Base-by-base conservation (phyloP, 352 stramenopile genomes). In the Phytophthora kernoviae region DNA sequence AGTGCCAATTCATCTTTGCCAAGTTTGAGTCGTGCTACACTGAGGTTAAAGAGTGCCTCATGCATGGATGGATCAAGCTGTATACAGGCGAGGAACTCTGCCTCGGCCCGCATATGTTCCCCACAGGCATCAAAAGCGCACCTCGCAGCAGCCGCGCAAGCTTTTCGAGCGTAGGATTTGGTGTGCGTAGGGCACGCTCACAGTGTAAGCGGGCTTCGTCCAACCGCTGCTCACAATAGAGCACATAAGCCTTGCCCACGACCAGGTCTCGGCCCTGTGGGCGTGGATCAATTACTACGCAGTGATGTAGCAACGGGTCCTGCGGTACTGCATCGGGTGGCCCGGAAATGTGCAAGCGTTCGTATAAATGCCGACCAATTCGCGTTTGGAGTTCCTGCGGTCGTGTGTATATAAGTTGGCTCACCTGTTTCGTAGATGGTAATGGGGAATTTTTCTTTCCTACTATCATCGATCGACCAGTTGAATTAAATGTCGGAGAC, bases 251-350 rank as follows among this genome's bases (percentile, higher is more conserved):
- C 26, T 89, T 90, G 5, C 66, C 57, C 0, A 89, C 68, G 22
- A 82, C 49, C 24, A 85, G 55, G 40, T 81, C 63, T 42, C 57
- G 68, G 17, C 65, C 70, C 44, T 70, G 72, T 12, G 77, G 49
- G 11, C 72, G 70, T 18, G 77, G 83, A 37, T 90, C 75, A 26
- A 92, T 78, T 2, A 72, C 80, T 4, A 92, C 50, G 40, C 80
- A 92, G 17, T 87, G 80, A 33, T 87, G 73, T 14, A 92, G 39
- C 15, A 92, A 41, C 7, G 80, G 83, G 26, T 92, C 83, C 46
- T 89, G 77, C 11, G 80, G 80, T 0, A 86, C 41, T 10, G 74
- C 72, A 20, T 75, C 70, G 15, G 81, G 53, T 54, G 68, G 73
- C 24, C 64, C 62, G 7, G 62, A 40, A 39, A 78, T 65, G 45